Conservation (phyloP, 148 eudicot genomes). For the Rhododendron ovatum region DNA sequence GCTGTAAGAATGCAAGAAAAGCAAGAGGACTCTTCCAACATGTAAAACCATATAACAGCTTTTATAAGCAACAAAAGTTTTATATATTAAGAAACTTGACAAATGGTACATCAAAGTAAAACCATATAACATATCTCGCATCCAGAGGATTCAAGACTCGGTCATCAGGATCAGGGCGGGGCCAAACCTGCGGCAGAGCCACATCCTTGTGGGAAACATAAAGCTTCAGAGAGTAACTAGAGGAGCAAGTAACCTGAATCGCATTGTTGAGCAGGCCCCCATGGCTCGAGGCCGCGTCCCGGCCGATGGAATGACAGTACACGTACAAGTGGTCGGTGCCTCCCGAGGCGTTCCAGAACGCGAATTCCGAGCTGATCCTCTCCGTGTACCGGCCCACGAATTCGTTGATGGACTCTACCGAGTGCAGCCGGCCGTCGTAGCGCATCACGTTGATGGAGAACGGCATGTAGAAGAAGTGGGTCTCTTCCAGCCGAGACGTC, state of each 20-base stretch:
- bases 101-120: no score
- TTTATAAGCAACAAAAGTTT: no score
- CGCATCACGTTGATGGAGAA: constrained; percentile 42
- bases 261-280: constrained; percentile 21
- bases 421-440: constrained; percentile 23
- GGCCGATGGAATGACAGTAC: constrained; percentile 38
- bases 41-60: not conserved
- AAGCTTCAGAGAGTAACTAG: constrained; percentile 39
- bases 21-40: no score
- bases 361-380: constrained; percentile 19
- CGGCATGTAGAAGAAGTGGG: constrained; percentile 41
- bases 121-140: constrained; percentile 12
- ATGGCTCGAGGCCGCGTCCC: constrained; percentile 29
- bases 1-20: not conserved
- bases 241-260: constrained; percentile 36
- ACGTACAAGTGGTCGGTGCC: constrained; percentile 41
- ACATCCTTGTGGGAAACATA: constrained; percentile 36
- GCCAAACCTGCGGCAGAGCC: constrained; percentile 41
- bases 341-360: constrained; percentile 36
- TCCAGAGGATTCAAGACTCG: constrained; percentile 25
- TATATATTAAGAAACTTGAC: no score
- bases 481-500: constrained; percentile 24
- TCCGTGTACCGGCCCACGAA: constrained; percentile 25
- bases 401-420: constrained; percentile 18
- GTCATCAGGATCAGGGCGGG: constrained; percentile 14